Conservation (phyloP, 2,329 filamentous ascomycete genomes). For the Leptographium procerum region DNA sequence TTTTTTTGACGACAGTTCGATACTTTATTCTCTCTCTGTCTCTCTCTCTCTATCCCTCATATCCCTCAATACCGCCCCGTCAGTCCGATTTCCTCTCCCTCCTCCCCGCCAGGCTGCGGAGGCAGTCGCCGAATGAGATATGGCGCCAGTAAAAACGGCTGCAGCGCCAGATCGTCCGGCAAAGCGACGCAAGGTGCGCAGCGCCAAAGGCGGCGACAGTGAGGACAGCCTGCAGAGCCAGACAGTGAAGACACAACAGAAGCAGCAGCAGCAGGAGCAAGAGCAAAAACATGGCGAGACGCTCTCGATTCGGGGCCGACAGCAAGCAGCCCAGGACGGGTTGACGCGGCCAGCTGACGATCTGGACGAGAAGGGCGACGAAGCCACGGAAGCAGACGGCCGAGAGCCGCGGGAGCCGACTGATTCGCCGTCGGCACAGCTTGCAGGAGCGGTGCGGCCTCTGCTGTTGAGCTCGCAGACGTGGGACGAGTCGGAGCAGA, state of each 20-base stretch:
- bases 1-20: background rate
- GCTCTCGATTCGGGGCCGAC: constrained; percentile 3
- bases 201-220: background rate
- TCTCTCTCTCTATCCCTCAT: background rate
- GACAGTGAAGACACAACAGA: background rate
- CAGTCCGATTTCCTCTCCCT: background rate
- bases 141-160: constrained; percentile 6
- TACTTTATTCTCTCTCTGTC: background rate
- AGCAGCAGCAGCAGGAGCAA: background rate
- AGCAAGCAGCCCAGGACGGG: too few relatives aligned
- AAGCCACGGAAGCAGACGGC: background rate
- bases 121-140: background rate
- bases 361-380: background rate
- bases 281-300: background rate
- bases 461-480: background rate
- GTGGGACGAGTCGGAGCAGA: background rate
- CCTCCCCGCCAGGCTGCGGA: background rate
- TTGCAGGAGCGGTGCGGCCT: constrained; percentile 7
- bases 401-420: background rate
- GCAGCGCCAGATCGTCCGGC: background rate
- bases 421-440: constrained; percentile 11
- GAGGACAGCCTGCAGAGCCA: background rate
- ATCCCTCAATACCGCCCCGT: too few relatives aligned
- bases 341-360: background rate
- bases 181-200: constrained; percentile 6